phyloP scores from a whole-genome alignment of 768 basidiomycete genomes.

The Rickenella mellea region DNA sequence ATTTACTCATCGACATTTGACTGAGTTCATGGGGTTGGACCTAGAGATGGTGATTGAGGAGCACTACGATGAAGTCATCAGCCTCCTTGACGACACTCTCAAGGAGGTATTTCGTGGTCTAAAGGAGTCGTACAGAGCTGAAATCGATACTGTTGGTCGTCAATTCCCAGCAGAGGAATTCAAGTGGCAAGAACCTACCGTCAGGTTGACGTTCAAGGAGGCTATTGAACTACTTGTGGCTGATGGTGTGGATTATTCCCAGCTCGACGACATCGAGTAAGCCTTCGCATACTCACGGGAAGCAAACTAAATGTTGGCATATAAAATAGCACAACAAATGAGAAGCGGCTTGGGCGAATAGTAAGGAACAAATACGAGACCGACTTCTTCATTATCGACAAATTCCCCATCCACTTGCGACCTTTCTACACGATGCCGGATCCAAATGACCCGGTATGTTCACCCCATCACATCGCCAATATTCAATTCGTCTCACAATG shows the following conservation, averaged over 20 bases:
- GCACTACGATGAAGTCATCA: conserved; percentile 41
- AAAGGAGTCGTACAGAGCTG: conserved; percentile 18
- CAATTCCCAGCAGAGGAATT: conserved; percentile 47
- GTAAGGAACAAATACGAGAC: conserved; percentile 43
- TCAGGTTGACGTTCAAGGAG: conserved; percentile 38
- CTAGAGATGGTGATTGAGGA: conserved; percentile 44
- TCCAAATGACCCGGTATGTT: conserved; percentile 24
- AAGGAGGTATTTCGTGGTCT: conserved; percentile 34
- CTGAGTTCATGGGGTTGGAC: conserved; percentile 47
- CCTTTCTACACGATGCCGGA: conserved; percentile 54
- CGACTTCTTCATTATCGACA: conserved; percentile 45
- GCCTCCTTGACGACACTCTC: conserved; percentile 34
- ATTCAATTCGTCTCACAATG: not conserved
- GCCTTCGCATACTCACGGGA: conserved; percentile 12
- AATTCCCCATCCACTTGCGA: conserved; percentile 40
- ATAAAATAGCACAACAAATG: conserved; percentile 41
- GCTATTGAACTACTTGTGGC: conserved; percentile 43
- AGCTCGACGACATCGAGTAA: too few species aligned
- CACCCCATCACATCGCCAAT: not conserved
- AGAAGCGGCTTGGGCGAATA: conserved; percentile 36
- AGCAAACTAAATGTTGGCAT: conserved; percentile 29
- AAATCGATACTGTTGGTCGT: conserved; percentile 29
- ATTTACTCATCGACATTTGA: conserved; percentile 45
- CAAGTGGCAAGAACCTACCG: conserved; percentile 45
- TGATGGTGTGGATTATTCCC: too few species aligned